Percentiles rank a stretch among this genome's conserved stretches.
phyloP scores from a whole-genome alignment of 371 early-diverging fungal species.

The Mortierella sp. region DNA sequence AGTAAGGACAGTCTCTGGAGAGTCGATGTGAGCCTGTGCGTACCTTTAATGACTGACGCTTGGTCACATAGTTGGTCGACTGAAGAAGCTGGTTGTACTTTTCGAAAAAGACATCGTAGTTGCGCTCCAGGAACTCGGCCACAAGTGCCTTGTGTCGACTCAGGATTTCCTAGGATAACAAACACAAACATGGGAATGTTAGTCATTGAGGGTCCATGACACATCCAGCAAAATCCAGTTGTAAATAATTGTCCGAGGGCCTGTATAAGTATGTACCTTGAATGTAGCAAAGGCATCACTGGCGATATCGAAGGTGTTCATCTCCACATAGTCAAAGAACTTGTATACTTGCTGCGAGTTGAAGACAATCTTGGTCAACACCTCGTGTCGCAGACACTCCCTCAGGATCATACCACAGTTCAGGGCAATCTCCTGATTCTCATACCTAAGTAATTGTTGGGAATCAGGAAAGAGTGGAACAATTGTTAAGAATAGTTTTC shows the following conservation, averaged over 20 bases:
- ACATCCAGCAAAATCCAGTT: neutral
- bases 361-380: constrained; percentile 87
- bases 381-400: constrained; percentile 96
- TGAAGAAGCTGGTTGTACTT: constrained; percentile 87
- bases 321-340: constrained; percentile 95
- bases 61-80: constrained; percentile 97
- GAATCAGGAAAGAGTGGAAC: constrained; percentile 8
- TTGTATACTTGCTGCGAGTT: constrained; percentile 89
- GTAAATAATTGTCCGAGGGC: neutral
- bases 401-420: constrained; percentile 97
- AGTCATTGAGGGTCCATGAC: neutral
- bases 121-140: constrained; percentile 86
- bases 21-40: neutral
- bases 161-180: constrained; percentile 80
- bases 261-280: constrained; percentile 64
- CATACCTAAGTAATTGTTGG: constrained; percentile 72
- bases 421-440: constrained; percentile 94
- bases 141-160: constrained; percentile 94
- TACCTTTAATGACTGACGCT: constrained; percentile 97
- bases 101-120: constrained; percentile 95
- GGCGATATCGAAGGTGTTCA: constrained; percentile 97
- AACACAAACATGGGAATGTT: neutral
- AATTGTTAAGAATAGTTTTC: neutral
- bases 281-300: constrained; percentile 98
- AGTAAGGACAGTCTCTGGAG: neutral